A percentile compares a stretch with the other conserved stretches of the same genome.
Conservation (phyloP, 371 early-diverging fungal species). For the Rhizopus stolonifer region DNA sequence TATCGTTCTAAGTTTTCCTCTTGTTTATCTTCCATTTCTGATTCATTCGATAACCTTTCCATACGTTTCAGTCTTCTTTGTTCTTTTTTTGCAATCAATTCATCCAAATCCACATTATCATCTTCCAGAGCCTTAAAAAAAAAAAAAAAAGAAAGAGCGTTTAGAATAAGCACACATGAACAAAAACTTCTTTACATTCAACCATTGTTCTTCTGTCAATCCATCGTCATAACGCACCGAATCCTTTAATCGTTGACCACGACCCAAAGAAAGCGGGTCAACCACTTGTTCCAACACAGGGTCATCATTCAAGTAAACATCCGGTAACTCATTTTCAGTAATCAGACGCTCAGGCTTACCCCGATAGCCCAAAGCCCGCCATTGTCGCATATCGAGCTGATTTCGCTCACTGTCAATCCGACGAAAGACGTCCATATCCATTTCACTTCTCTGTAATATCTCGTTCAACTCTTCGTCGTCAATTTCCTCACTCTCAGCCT, state of each 20-base stretch:
- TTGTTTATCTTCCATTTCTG: constrained; percentile 6
- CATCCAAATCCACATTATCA: constrained; percentile 63
- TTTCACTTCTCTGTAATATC: constrained; percentile 37
- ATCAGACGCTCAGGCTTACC: constrained; percentile 73
- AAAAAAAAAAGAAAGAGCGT: background rate
- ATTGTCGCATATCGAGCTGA: constrained; percentile 17
- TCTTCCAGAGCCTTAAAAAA: constrained; percentile 55
- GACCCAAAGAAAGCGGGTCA: constrained; percentile 45
- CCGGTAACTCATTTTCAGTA: constrained; percentile 83
- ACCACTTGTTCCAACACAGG: constrained; percentile 50
- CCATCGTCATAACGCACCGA: constrained; percentile 89
- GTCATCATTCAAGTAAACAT: constrained; percentile 65
- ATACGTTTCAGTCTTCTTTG: constrained; percentile 23
- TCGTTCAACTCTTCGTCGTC: constrained; percentile 74
- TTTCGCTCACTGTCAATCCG: constrained; percentile 47
- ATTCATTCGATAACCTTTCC: constrained; percentile 9
- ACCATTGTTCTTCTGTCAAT: constrained; percentile 91
- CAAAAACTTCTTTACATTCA: constrained; percentile 52
- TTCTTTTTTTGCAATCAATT: constrained; percentile 45
- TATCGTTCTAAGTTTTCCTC: background rate
- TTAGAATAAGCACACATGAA: background rate
- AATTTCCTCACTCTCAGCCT: constrained; percentile 52
- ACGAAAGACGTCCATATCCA: constrained; percentile 31
- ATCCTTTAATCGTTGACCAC: constrained; percentile 67
- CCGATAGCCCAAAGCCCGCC: constrained; percentile 35